These are phyloP conservation scores for Mycocentrospora acerina DNA, from an alignment of 2,329 filamentous ascomycete genomes.

Conservation along the genomic window DNA sequence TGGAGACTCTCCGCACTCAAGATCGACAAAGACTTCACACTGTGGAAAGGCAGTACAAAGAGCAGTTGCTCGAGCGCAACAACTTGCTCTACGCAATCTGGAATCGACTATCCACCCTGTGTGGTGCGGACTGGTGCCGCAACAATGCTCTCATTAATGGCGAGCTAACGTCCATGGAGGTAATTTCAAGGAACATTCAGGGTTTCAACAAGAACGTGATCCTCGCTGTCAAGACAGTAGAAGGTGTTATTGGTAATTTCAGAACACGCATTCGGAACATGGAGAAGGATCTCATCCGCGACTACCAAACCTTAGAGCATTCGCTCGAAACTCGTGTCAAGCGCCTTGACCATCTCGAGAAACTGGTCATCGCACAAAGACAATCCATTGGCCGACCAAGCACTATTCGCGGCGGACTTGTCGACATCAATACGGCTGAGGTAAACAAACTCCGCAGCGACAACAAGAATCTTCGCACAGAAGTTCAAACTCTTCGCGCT, in stretches of 20 bases:
- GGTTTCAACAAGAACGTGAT: conserved; percentile 90
- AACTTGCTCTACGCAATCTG: conserved; percentile 84
- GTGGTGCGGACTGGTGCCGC: conserved; percentile 89
- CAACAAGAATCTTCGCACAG: conserved; percentile 61
- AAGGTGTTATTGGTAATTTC: conserved; percentile 76
- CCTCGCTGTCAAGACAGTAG: conserved; percentile 82
- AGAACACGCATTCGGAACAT: conserved; percentile 76
- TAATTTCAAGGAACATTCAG: conserved; percentile 80
- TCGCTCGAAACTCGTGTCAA: conserved; percentile 78
- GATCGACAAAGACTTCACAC: conserved; percentile 75
- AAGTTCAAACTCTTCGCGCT: conserved; percentile 65
- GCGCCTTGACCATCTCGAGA: conserved; percentile 84
- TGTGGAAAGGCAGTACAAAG: conserved; percentile 78
- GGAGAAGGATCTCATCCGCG: conserved; percentile 87
- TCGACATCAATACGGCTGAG: conserved; percentile 52
- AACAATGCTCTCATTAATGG: conserved; percentile 87
- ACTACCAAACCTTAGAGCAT: conserved; percentile 83
- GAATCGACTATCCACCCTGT: conserved; percentile 82
- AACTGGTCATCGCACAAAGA: conserved; percentile 58
- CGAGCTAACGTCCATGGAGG: conserved; percentile 80
- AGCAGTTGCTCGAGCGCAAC: conserved; percentile 88
- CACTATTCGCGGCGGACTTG: conserved; percentile 42
- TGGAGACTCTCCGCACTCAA: conserved; percentile 75
- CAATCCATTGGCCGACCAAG: conserved; percentile 42
- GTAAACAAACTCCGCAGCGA: conserved; percentile 60